phyloP scores from a whole-genome alignment of 768 basidiomycete genomes.

The Auricularia heimuer region DNA sequence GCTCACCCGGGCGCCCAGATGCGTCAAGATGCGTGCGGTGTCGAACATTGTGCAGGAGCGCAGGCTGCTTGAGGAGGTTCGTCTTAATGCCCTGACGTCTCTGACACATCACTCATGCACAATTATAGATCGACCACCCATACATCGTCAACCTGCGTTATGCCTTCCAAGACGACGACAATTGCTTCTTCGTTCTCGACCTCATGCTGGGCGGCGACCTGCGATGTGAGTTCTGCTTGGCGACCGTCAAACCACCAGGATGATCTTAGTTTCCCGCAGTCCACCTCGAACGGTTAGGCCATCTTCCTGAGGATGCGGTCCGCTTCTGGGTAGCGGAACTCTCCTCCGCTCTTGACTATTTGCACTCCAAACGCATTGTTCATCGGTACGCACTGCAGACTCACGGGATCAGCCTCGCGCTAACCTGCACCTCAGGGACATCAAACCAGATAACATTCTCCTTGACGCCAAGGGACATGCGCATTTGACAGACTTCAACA shows the following conservation, averaged over 20 bases:
- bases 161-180: slow-evolving; percentile 96
- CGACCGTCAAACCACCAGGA: background rate
- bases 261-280: slow-evolving; percentile 35
- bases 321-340: slow-evolving; percentile 87
- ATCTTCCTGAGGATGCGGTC: slow-evolving; percentile 68
- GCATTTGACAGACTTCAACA: slow-evolving; percentile 97
- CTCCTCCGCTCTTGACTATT: slow-evolving; percentile 75
- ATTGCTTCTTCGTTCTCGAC: slow-evolving; percentile 97
- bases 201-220: slow-evolving; percentile 95
- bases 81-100: slow-evolving; percentile 16
- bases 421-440: slow-evolving; percentile 18
- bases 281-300: slow-evolving; percentile 73
- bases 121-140: slow-evolving; percentile 80
- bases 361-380: slow-evolving; percentile 91
- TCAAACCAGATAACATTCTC: slow-evolving; percentile 24
- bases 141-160: slow-evolving; percentile 93
- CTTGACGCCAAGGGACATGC: slow-evolving; percentile 87
- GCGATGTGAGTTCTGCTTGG: slow-evolving; percentile 53
- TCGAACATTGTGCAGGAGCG: slow-evolving; percentile 97
- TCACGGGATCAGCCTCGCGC: slow-evolving; percentile 6
- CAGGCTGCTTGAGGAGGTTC: slow-evolving; percentile 86
- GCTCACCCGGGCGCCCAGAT: slow-evolving; percentile 22
- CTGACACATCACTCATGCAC: slow-evolving; percentile 10
- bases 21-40: slow-evolving; percentile 97
- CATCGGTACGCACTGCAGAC: slow-evolving; percentile 57